Base-by-base conservation (phyloP, 176 grass and related monocot genomes). In the Rhynchospora tenuis region DNA sequence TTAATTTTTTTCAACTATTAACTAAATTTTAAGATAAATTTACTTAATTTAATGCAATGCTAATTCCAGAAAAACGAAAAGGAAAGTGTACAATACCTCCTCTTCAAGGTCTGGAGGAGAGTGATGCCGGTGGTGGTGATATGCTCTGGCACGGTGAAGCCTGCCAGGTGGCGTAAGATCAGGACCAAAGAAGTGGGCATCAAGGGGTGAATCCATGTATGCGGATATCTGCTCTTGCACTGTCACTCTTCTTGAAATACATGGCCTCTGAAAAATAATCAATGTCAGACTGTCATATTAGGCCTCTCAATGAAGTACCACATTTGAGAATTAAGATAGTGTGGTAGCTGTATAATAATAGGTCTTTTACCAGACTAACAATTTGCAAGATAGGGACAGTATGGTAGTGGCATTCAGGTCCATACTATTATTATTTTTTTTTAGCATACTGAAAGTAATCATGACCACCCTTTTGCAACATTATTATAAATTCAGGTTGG, bases 131-230 rank as follows among this genome's bases (percentile, higher is more conserved):
- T 83, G 5, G 86, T 59, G 0, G 83, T 87, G 58, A 89, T 94
- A 88, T 87, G 85, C 85, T 94, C 92, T 81, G 20, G 87, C 87
- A 89, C 90, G 79, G 89, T 91, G 50, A 22, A 82, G 61, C 85
- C 92, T 91, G 23, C 80, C 45, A 68, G 80, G 80, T 28, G 87
- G 82, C 9, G 83, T 70, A 2, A 82, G 78, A 42, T 71, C 78
- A 1, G 85, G 19, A 65, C 92, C 83, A 83, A 87, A 90, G 55
- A 80, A 78, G 63, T 58, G 72, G 19, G 87, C 82, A 64, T 83
- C 63, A 44, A 84, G 78, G 48, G 14, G 86, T 27, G 43, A 71
- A 28, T 14, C 17, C 46, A 81, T 89, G 64, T 81, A 61, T 64
- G 81, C 13, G 14, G 78, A 78, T 31, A 80, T 85, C 9, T 81